Evolutionary conservation across 148 eudicot species (phyloP), one percentile per base, ranked within the genome.

Genomic region (Polygonum aviculare): DNA sequence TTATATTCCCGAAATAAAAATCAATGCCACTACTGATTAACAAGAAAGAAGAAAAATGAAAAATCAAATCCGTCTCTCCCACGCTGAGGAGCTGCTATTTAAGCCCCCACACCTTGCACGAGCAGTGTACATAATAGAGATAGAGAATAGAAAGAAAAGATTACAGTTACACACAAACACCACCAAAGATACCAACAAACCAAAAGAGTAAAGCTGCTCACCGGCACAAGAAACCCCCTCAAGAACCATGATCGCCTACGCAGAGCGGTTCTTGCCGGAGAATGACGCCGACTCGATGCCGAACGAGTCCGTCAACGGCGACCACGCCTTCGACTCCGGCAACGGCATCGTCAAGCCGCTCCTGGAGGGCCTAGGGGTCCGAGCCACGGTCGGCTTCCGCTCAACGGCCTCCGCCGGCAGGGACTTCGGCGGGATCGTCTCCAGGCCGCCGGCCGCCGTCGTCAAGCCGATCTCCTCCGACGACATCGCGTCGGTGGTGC

Each of bases 341-440:
- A 39, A 50, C 67, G 57, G 77, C 73, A 45, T 72, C 22, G 62
- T 75, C 48, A 51, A 21, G 35, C 54, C 54, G 0, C 14, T 72
- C 33, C 77, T 72, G 22, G 18, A 60, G 1, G 73, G 49, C 62
- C 75, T 83, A 3, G 83, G 83, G 7, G 59, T 88, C 41, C 74
- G 78, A 9, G 92, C 88, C 0, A 74, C 76, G 52, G 74, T 91
- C 0, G 90, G 83, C 12, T 81, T 80, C 79, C 71, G 72, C 0
- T 74, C 80, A 0, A 82, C 83, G 54, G 80, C 48, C 47, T 72
- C 71, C 35, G 90, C 87, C 83, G 78, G 76, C 3, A 88, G 77
- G 55, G 98, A 93, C 71, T 93, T 93, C 84, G 98, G 98, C 38
- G 98, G 98, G 22, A 19, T 91, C 60, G 77, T 40, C 3, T n/a